Conservation (phyloP, 768 basidiomycete genomes). For the Ramaria sp. region DNA sequence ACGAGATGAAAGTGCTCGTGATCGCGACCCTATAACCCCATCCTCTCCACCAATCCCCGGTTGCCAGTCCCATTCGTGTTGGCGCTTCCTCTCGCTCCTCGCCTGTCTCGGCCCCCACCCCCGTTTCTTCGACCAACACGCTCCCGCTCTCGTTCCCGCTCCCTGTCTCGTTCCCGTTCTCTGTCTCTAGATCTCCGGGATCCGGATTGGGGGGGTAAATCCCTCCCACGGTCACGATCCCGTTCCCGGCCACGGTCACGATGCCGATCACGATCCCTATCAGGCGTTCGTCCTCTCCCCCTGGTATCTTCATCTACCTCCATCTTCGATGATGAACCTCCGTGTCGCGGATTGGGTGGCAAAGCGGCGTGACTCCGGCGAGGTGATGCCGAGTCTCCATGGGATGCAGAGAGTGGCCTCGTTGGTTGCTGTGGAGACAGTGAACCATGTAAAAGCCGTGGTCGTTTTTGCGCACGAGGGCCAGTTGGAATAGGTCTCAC, state of each 20-base stretch:
- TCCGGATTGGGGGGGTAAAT: conserved; percentile 14
- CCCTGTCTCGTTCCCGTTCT: conserved; percentile 22
- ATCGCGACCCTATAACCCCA: conserved; percentile 50
- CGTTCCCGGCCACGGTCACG: conserved; percentile 17
- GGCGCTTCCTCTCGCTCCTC: conserved; percentile 26
- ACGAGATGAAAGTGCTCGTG: not conserved
- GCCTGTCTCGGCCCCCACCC: conserved; percentile 21
- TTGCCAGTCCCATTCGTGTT: conserved; percentile 31
- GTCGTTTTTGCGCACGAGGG: conserved; percentile 73
- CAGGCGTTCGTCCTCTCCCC: conserved; percentile 31
- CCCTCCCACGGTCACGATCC: conserved; percentile 24
- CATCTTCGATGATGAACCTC: conserved; percentile 27
- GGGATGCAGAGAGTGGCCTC: not conserved
- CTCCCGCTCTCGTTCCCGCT: conserved; percentile 27
- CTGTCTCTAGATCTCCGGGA: conserved; percentile 11
- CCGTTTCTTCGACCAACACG: conserved; percentile 25
- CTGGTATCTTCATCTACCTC: conserved; percentile 47
- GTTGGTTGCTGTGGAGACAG: conserved; percentile 12
- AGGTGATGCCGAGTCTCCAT: conserved; percentile 4
- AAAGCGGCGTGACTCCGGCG: too few relatives aligned
- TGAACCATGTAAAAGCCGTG: conserved; percentile 44
- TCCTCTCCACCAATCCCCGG: conserved; percentile 78
- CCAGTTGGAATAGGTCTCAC: conserved; percentile 66
- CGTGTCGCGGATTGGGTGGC: conserved; percentile 12
- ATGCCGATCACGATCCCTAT: conserved; percentile 17